Evolutionary conservation across 192 early-diverging fungal genomes (phyloP).

Genomic region (Mortierella alpina): DNA sequence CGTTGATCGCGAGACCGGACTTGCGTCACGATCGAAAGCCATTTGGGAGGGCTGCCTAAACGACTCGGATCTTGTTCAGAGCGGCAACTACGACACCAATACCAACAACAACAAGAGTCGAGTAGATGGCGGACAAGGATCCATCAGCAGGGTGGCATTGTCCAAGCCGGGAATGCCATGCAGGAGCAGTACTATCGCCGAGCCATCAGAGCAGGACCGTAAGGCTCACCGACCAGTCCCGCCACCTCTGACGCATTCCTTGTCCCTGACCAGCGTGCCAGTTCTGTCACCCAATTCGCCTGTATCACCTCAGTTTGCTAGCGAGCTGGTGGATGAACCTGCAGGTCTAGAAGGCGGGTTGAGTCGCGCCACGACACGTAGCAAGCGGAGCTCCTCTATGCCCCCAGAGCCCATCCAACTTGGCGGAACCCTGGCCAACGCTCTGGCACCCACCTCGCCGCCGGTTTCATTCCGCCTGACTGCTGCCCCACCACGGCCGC

Average conservation of each 20-base stretch:
- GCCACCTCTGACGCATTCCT: neutral
- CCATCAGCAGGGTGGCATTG: neutral
- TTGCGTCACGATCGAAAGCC: conserved; percentile 1
- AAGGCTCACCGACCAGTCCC: neutral
- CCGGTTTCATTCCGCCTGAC: neutral
- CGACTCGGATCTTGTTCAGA: neutral
- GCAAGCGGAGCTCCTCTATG: conserved; percentile 4
- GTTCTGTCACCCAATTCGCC: neutral
- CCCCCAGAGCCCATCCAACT: neutral
- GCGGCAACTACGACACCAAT: too few relatives aligned
- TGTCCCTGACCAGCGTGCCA: neutral
- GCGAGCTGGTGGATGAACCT: neutral
- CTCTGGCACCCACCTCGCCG: neutral
- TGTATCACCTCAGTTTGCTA: neutral
- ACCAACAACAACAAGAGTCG: neutral
- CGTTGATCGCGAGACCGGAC: neutral
- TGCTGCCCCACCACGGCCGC: neutral
- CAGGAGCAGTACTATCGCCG: neutral
- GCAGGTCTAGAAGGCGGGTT: neutral
- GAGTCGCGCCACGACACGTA: neutral
- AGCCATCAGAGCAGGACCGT: neutral
- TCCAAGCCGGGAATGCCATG: neutral
- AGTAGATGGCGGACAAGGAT: neutral
- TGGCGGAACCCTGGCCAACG: too few relatives aligned
- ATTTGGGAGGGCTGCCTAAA: conserved; percentile 5